phyloP scores from a whole-genome alignment of 805 yeast genomes.

The Ogataea pini region DNA sequence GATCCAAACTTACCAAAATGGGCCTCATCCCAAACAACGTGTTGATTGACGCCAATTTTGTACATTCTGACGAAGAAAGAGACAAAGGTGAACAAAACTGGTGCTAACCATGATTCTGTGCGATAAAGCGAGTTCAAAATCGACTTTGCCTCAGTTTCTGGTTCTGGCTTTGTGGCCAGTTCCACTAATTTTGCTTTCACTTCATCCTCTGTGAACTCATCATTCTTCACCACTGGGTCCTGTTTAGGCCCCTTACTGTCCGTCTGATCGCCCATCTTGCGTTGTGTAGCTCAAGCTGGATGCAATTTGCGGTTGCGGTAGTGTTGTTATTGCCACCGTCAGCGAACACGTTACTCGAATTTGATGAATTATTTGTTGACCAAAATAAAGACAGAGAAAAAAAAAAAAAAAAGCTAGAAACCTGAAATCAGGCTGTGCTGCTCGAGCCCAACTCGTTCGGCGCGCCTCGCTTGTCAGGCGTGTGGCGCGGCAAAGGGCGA shows the following conservation, averaged over 20 bases:
- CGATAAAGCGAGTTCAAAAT: slow-evolving; percentile 17
- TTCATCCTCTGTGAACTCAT: slow-evolving; percentile 30
- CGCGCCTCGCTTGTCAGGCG: slow-evolving; percentile 2
- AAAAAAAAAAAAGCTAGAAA: not conserved
- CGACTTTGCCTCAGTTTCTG: slow-evolving; percentile 3
- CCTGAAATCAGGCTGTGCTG: slow-evolving; percentile 1
- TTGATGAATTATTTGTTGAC: slow-evolving; percentile 3
- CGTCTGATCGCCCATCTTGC: slow-evolving; percentile 5
- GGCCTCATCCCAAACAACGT: slow-evolving; percentile 97
- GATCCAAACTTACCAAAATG: slow-evolving; percentile 92
- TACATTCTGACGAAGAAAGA: slow-evolving; percentile 78
- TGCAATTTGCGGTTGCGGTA: not conserved
- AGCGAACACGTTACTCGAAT: slow-evolving; percentile 8
- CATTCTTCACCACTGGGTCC: slow-evolving; percentile 9
- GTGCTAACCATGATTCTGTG: slow-evolving; percentile 43
- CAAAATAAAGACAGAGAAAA: slow-evolving; percentile 2
- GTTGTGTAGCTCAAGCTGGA: not conserved
- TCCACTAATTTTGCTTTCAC: slow-evolving; percentile 34
- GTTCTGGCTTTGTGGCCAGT: slow-evolving; percentile 27
- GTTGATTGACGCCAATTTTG: slow-evolving; percentile 65
- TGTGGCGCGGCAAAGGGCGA: slow-evolving; percentile 4
- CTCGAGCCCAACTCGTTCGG: not conserved
- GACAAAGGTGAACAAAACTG: slow-evolving; percentile 64
- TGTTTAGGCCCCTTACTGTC: slow-evolving; percentile 12
- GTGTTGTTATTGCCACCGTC: not conserved